Conservation (phyloP, 257 asterid genomes). For the Apocynum venetum region DNA sequence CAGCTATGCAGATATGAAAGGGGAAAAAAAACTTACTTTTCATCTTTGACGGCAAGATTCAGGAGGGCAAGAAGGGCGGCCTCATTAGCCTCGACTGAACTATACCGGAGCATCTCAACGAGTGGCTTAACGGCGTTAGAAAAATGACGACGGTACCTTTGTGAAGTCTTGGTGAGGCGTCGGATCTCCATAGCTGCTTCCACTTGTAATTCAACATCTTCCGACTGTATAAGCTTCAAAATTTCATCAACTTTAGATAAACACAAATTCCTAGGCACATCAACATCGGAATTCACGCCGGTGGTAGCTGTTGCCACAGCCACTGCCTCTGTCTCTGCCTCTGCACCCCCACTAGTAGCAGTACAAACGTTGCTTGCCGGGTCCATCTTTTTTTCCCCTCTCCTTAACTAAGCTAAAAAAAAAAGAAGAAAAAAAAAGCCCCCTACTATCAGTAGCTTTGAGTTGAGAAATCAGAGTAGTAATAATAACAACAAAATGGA, state of each 20-base stretch:
- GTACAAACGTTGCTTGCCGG: conserved; percentile 1
- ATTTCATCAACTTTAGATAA: conserved; percentile 40
- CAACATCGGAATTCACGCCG: conserved; percentile 27
- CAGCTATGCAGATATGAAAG: not conserved
- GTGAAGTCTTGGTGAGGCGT: conserved; percentile 82
- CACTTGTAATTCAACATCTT: conserved; percentile 35
- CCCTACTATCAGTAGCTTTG: not conserved
- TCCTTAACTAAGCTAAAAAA: not conserved
- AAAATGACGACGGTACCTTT: conserved; percentile 77
- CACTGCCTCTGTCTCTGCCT: conserved; percentile 24
- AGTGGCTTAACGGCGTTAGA: conserved; percentile 60
- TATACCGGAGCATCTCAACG: conserved; percentile 59
- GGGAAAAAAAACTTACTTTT: conserved; percentile 40
- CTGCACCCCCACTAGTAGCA: not conserved
- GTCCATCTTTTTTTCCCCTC: not conserved
- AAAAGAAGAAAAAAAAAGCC: too few species aligned
- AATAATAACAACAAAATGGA: not conserved
- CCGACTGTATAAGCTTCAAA: conserved; percentile 54
- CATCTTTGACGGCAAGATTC: conserved; percentile 82
- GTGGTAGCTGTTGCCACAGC: conserved; percentile 20
- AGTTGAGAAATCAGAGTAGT: not conserved
- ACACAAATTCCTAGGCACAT: conserved; percentile 24
- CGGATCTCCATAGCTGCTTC: conserved; percentile 83
- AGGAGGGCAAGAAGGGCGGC: conserved; percentile 79
- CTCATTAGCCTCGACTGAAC: conserved; percentile 48